Evolutionary conservation across 495 filamentous ascomycete genomes (phyloP).

Genomic region (Niebla homalea): DNA sequence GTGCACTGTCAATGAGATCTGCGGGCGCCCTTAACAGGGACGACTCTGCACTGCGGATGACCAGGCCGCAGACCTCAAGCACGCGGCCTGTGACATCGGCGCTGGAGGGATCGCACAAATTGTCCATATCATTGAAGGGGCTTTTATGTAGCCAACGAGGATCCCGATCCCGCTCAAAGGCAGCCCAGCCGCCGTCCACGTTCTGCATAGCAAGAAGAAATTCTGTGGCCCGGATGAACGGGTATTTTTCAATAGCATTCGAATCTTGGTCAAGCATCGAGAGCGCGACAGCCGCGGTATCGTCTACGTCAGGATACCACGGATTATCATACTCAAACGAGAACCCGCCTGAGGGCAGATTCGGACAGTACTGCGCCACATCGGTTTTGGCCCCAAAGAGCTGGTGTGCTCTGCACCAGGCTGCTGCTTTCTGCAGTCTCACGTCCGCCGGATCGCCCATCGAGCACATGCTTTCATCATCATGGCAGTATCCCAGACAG

Average conservation of each 20-base stretch:
- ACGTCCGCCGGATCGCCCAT: neutral
- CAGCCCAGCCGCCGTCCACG: conserved; percentile 18
- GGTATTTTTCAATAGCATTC: neutral
- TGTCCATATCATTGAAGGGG: conserved; percentile 18
- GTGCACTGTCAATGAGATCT: neutral
- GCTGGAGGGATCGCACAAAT: conserved; percentile 6
- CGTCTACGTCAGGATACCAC: conserved; percentile 19
- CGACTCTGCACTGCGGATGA: neutral
- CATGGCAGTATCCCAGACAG: conserved; percentile 19
- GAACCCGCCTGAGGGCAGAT: conserved; percentile 8
- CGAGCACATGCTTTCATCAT: conserved; percentile 12
- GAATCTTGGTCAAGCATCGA: conserved; percentile 13
- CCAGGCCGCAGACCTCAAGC: neutral
- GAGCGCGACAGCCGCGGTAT: conserved; percentile 14
- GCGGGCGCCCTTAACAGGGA: neutral
- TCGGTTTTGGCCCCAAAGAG: conserved; percentile 10
- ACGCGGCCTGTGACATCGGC: neutral
- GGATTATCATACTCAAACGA: conserved; percentile 19
- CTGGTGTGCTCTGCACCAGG: conserved; percentile 8
- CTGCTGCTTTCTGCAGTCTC: neutral
- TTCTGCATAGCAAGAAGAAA: conserved; percentile 21
- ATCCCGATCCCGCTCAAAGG: conserved; percentile 16
- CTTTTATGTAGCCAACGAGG: conserved; percentile 11
- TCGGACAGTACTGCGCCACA: conserved; percentile 9
- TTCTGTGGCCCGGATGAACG: neutral